Evolutionary conservation across 78 protist species (phyloP), one percentile per base, ranked within the genome.

Genomic region (Andalucia godoyi): DNA sequence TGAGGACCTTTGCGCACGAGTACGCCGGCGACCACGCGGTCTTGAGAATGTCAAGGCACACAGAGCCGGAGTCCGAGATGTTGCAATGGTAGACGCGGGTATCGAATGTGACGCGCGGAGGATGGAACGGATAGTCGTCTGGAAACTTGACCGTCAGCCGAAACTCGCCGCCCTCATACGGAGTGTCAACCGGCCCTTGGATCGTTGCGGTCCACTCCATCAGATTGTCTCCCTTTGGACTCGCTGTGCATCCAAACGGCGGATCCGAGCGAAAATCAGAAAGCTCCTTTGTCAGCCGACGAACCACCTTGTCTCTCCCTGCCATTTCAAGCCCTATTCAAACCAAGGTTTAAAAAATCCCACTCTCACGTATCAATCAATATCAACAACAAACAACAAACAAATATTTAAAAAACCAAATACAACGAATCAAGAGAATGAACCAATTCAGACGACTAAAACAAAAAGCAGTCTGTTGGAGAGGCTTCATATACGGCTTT

Each of bases 121-220:
- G 90, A 54, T 79, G 67, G 85, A 85, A 83, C 2, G 95, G 95
- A 45, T 89, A 85, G 59, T 75, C 77, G 6, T 12, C 17, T 4
- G 80, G 72, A 43, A 89, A 82, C 30, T 12, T 13, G 45, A 89
- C 66, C 42, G 66, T 57, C 23, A 89, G 70, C 55, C 63, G 54
- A 73, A 83, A 89, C 46, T 78, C 67, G 10, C 95, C 95, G 37
- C 86, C 85, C 7, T 53, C 72, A 55, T 80, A 87, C 17, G 83
- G 84, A 3, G 76, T 34, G 53, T 12, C 85, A 0, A n/a, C 37
- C 39, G 76, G 75, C 17, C 66, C 70, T 18, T 23, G 50, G 32
- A 85, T 85, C 30, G 81, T 78, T 0, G 84, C 62, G 34, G n/a
- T 42, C 89, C 89, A 84, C 41, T 77, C 65, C 45, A 23, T 50